Conservation (phyloP, 441 rosid species). For the Flueggea neowawraea region DNA sequence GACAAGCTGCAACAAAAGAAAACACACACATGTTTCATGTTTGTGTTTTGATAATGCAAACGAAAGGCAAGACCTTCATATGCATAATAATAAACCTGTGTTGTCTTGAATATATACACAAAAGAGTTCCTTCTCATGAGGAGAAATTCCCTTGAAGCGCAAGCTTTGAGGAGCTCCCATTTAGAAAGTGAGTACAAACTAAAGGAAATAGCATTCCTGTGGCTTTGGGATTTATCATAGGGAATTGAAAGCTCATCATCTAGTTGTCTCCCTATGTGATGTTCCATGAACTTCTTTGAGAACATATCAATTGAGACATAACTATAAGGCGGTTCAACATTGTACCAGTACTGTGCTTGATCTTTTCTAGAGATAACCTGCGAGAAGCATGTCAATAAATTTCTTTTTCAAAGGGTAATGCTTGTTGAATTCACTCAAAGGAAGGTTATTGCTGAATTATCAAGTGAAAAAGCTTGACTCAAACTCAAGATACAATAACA, state of each 20-base stretch:
- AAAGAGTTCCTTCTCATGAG: slow-evolving; percentile 53
- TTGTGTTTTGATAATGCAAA: no score
- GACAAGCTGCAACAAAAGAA: slow-evolving; percentile 31
- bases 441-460: no score
- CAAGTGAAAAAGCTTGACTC: no score
- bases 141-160: slow-evolving; percentile 58
- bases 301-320: slow-evolving; percentile 36
- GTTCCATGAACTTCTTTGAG: slow-evolving; percentile 29
- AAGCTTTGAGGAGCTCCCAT: slow-evolving; percentile 53
- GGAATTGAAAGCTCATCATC: slow-evolving; percentile 30
- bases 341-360: slow-evolving; percentile 61
- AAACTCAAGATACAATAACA: no score
- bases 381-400: slow-evolving; percentile 6
- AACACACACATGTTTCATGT: no score
- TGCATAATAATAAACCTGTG: slow-evolving; percentile 26
- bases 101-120: slow-evolving; percentile 41
- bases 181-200: slow-evolving; percentile 35
- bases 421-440: no score
- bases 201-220: slow-evolving; percentile 37
- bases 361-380: slow-evolving; percentile 68
- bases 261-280: slow-evolving; percentile 30
- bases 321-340: slow-evolving; percentile 24
- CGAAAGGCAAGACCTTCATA: no score
- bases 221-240: slow-evolving; percentile 31
- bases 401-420: background rate